Conservation (phyloP, 768 basidiomycete genomes). For the Lentinula aciculospora region DNA sequence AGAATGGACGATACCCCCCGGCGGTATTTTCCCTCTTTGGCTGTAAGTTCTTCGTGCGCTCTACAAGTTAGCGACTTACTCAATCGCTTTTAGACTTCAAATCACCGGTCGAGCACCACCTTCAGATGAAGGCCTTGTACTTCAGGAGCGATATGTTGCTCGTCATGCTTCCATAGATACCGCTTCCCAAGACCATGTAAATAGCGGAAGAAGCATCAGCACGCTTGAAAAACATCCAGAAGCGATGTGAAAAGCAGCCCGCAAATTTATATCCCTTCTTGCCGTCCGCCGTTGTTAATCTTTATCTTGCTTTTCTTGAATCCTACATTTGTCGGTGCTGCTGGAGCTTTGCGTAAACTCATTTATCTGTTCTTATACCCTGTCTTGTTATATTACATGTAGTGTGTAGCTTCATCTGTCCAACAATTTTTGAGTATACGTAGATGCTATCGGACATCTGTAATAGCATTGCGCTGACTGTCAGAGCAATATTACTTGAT, state of each 20-base stretch:
- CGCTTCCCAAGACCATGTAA: slow-evolving; percentile 19
- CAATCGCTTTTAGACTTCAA: slow-evolving; percentile 16
- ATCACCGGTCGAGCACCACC: slow-evolving; percentile 13
- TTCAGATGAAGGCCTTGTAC: slow-evolving; percentile 21
- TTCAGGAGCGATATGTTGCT: slow-evolving; percentile 20
- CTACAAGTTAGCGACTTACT: not conserved
- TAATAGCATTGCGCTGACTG: too few relatives aligned
- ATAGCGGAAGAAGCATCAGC: slow-evolving; percentile 13
- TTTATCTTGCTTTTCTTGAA: not conserved
- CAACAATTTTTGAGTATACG: not conserved
- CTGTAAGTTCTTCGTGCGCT: slow-evolving; percentile 33
- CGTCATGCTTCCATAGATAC: slow-evolving; percentile 27
- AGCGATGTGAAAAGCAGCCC: not conserved
- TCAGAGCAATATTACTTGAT: too few relatives aligned
- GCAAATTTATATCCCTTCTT: too few relatives aligned
- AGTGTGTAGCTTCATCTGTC: not conserved
- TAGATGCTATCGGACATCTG: not conserved
- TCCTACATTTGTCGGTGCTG: not conserved
- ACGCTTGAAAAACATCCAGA: slow-evolving; percentile 5
- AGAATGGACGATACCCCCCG: slow-evolving; percentile 67
- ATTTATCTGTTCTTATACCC: not conserved
- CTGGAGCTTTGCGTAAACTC: not conserved
- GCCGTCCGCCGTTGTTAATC: not conserved
- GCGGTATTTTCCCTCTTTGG: slow-evolving; percentile 64
- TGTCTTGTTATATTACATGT: not conserved